Evolutionary conservation across 169 alveolate species (phyloP).

Genomic region (Plasmodium malariae): DNA sequence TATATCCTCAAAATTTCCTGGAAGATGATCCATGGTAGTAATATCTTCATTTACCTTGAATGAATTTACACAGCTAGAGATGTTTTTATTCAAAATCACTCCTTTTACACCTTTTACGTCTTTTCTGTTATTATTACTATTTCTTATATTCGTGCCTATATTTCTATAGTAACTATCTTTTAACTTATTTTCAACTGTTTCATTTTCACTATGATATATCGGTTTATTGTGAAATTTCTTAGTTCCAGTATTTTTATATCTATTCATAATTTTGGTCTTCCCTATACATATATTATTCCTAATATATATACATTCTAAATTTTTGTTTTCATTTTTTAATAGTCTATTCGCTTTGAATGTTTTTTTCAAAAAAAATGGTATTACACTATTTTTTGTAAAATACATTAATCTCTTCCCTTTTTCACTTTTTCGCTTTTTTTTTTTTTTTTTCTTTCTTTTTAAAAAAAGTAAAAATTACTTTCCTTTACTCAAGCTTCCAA

Average conservation of each 20-base stretch:
- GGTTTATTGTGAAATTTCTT: neutral
- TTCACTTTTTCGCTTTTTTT: neutral
- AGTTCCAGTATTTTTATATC: neutral
- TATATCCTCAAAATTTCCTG: neutral
- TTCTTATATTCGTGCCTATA: neutral
- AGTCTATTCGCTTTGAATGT: conserved; percentile 9
- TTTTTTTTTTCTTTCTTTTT: neutral
- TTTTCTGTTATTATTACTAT: neutral
- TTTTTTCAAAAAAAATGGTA: conserved; percentile 11
- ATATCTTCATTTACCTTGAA: conserved; percentile 2
- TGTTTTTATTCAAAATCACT: no score
- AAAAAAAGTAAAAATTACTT: no score
- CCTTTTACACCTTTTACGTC: neutral
- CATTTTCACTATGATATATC: conserved; percentile 8
- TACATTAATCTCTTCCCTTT: conserved; percentile 24
- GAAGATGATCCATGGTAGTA: conserved; percentile 17
- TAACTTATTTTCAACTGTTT: conserved; percentile 2
- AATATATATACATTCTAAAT: conserved; percentile 17
- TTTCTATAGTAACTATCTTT: neutral
- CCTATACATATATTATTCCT: conserved; percentile 47
- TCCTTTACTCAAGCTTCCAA: neutral
- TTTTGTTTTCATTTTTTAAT: conserved; percentile 32
- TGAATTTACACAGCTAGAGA: neutral
- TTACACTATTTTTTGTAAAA: conserved; percentile 5
- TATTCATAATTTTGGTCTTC: neutral